Evolutionary conservation across 2,329 filamentous ascomycete species (phyloP), one percentile per base, ranked within the genome.

Genomic region (Neopestalotiopsis sp.): DNA sequence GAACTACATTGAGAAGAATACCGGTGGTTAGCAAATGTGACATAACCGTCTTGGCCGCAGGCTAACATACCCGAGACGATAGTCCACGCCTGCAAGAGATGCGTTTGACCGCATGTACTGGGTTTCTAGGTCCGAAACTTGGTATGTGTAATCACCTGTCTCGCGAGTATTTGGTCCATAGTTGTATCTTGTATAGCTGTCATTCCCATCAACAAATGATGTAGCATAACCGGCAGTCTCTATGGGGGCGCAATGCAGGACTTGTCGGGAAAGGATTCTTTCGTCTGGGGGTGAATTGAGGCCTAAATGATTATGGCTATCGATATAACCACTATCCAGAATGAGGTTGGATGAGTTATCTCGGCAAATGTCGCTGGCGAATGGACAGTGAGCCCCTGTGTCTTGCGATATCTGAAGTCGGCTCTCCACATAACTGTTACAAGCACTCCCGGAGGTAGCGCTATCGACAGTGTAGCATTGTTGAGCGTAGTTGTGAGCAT

Each of bases 261-360:
- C 63, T 20, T 69, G 52, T 67, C 72, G 66, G 40, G 49, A 62
- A 12, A 42, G 58, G 5, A 73, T 28, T 24, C 68, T 68, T 5
- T 70, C 40, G 17, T 71, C 52, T 3, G 13, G 7, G 0, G 67
- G 70, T 0, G 70, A 28, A 32, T 74, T 74, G 1, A 72, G 38
- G 1, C 72, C 72, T 1, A 72, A 62, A 13, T 70, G 20, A 12
- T 68, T 38, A 30, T 71, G 65, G 65, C 71, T 72, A 38, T 72
- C 63, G 1, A 74, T 61, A 3, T 69, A 70, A 2, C 72, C 72
- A 9, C 65, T 70, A 52, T 72, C 69, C 2, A 72, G 30, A 1
- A 9, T 40, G 4, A 72, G n/a, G 52, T 70, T 73, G 13, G 68
- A 59, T 1, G 57, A 12, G 4, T 56, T 32, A 7, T 13, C 52